Percentiles rank a stretch among this genome's conserved stretches.
These are phyloP conservation scores for Thraustochytrium sp. DNA, from an alignment of 352 stramenopile genomes.

Conservation along the genomic window DNA sequence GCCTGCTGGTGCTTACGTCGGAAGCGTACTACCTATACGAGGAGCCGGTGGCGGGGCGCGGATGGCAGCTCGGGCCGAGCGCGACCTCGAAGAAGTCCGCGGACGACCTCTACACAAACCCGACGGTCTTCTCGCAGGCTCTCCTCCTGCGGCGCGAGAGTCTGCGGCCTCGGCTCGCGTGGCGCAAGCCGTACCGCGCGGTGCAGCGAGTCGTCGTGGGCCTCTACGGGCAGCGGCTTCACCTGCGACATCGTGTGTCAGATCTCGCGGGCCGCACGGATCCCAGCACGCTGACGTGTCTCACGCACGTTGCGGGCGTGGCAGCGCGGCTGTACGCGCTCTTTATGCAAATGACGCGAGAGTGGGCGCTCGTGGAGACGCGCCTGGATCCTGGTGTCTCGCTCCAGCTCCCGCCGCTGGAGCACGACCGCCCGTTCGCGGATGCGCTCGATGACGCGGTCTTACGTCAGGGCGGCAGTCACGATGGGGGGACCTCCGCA, in stretches of 20 bases:
- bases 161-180: not conserved
- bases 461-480: not conserved
- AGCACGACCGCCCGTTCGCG: not conserved
- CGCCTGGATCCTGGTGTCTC: not conserved
- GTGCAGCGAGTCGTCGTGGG: constrained; percentile 5
- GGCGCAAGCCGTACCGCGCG: constrained; percentile 33
- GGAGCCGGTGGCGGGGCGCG: not conserved
- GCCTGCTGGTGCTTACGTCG: constrained; percentile 28
- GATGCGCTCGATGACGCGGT: not conserved
- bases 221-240: constrained; percentile 15
- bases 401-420: not conserved
- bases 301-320: not conserved
- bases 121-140: not conserved
- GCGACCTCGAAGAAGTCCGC: not conserved
- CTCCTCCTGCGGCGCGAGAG: not conserved
- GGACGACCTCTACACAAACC: constrained; percentile 25
- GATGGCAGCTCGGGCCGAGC: not conserved
- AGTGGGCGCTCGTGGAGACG: constrained; percentile 24
- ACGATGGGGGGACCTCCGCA: not conserved
- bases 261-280: not conserved
- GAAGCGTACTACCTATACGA: constrained; percentile 23
- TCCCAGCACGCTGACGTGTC: not conserved
- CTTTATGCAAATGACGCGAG: constrained; percentile 27
- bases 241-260: not conserved
- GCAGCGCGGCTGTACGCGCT: not conserved